Base-by-base conservation (phyloP, 2,329 filamentous ascomycete species). In the Emergomyces africanus region DNA sequence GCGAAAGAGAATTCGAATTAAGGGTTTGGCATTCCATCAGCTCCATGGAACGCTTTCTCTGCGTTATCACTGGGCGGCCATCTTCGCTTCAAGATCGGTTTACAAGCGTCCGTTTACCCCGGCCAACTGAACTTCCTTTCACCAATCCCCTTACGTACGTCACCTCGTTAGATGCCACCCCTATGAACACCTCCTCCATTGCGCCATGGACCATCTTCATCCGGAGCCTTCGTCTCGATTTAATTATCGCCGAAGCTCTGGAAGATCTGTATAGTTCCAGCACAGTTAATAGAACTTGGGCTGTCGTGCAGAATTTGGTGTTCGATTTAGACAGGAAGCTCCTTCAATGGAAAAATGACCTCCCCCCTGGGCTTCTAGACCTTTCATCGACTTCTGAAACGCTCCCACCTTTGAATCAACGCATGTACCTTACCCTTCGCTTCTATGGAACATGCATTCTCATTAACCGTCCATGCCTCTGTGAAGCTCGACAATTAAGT, bases 21-120 rank as follows among this genome's bases (percentile, higher is more conserved):
- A 68, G 70, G 37, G 67, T 72, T 23, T 76, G 74, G 74, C 74
- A 74, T 70, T 69, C 68, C n/a, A 59, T 75, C 23, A 72, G 69
- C 58, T 67, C 67, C 3, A 58, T 73, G 18, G 74, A 76, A 60
- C 64, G 66, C 18, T 63, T 71, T 2, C 62, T 75, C 3, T 68
- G 68, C 18, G 61, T 68, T 5, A 67, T 74, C 30, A 73, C 69
- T n/a, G 74, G 74, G 6, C 67, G 72, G 8, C 70, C 74, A 37
- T 70, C 67, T 46, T 64, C 68, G 4, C 67, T 68, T 23, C 60
- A 66, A 8, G 66, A 70, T 41, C 59, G 60, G 10, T 62, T 67
- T 37, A 70, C 67, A 56, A 71, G 69, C 14, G 64, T 69, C 4
- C 67, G 68, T 10, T 57, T 69, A 39, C 72, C 73, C 1, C 61